Conservation (phyloP, 129 eudicot genomes). For the Sambucus nigra region DNA sequence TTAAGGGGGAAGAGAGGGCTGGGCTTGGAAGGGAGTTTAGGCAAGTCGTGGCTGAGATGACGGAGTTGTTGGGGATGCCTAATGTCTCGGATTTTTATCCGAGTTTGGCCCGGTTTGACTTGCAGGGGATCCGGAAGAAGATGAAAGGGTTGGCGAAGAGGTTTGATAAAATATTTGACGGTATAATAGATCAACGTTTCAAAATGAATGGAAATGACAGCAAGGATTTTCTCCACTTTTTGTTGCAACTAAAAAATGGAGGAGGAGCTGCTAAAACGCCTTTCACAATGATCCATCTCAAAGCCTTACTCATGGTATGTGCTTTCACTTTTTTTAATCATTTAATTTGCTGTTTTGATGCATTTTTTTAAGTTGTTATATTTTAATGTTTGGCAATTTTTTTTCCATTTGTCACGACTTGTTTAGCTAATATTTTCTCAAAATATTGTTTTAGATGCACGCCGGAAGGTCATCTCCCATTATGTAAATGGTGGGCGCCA, state of each 20-base stretch:
- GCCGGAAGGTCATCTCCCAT: no score
- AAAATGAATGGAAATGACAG: slow-evolving; percentile 7
- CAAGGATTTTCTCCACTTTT: slow-evolving; percentile 27
- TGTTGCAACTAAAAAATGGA: slow-evolving; percentile 33
- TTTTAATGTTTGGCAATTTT: no score
- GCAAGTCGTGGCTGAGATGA: slow-evolving; percentile 13
- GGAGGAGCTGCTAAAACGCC: slow-evolving; percentile 20
- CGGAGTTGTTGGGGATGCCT: slow-evolving; percentile 7
- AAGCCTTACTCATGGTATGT: slow-evolving; percentile 43
- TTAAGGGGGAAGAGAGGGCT: slow-evolving; percentile 13
- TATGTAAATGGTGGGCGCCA: no score
- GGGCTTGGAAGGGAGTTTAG: slow-evolving; percentile 13
- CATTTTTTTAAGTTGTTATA: no score
- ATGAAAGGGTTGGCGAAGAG: no score
- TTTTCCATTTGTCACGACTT: no score
- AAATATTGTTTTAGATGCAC: no score
- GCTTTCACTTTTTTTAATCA: no score
- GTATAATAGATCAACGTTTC: slow-evolving; percentile 22
- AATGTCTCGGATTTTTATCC: slow-evolving; percentile 27
- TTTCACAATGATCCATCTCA: slow-evolving; percentile 31
- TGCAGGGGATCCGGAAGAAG: slow-evolving; percentile 15
- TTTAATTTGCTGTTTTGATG: no score
- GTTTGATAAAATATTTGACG: slow-evolving; percentile 32
- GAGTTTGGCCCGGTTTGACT: slow-evolving; percentile 12
- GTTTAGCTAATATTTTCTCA: no score